Conservation (phyloP, 140 eudicot genomes). For the Flaveria floridana region DNA sequence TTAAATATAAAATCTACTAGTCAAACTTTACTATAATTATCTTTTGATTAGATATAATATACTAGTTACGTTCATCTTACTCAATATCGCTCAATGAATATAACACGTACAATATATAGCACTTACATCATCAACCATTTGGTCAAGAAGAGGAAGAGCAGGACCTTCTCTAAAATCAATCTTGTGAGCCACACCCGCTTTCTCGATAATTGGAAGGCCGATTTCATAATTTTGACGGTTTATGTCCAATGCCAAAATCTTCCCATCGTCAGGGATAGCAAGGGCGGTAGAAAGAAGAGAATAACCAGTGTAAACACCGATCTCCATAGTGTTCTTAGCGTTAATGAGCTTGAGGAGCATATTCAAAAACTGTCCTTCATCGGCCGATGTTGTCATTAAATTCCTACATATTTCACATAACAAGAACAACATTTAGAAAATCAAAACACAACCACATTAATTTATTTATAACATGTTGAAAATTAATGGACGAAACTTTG, state of each 20-base stretch:
- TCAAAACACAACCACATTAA: background rate
- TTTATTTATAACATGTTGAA: background rate
- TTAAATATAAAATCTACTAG: background rate
- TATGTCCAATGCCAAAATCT: conserved; percentile 55
- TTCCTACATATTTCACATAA: conserved; percentile 37
- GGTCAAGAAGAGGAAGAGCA: conserved; percentile 54
- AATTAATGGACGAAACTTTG: background rate
- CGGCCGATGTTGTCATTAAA: conserved; percentile 61
- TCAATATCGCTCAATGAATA: background rate
- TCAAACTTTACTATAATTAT: too few species aligned
- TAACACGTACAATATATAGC: background rate
- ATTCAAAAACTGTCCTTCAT: conserved; percentile 65
- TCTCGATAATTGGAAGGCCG: conserved; percentile 54
- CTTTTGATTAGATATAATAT: too few species aligned
- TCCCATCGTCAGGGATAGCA: conserved; percentile 70
- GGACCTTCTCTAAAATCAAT: conserved; percentile 62
- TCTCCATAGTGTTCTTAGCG: conserved; percentile 75
- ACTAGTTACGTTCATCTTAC: too few species aligned
- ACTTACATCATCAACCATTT: conserved; percentile 55
- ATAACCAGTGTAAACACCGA: conserved; percentile 69
- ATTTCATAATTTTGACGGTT: conserved; percentile 53
- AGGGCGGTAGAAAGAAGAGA: conserved; percentile 74
- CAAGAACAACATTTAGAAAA: conserved; percentile 20
- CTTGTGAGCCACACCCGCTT: conserved; percentile 62
- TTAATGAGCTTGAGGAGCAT: conserved; percentile 56